phyloP scores from a whole-genome alignment of 1,284 basidiomycete species.

The Trametes hirsuta region DNA sequence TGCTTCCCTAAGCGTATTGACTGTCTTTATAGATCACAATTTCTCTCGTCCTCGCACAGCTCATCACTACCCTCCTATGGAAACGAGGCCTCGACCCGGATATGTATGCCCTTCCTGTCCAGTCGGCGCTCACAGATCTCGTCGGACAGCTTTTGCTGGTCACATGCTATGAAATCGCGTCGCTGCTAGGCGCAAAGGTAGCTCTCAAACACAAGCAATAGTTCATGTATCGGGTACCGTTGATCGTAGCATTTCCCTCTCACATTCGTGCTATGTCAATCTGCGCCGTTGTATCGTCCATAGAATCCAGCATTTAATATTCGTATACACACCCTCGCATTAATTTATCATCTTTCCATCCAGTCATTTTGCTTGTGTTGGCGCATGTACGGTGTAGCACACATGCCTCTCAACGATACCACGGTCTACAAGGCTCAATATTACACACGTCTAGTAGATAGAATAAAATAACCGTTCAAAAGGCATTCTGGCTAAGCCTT shows the following conservation, averaged over 20 bases:
- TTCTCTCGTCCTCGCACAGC: slow-evolving; percentile 71
- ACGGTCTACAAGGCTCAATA: background rate
- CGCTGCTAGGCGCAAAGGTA: slow-evolving; percentile 40
- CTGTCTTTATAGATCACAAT: slow-evolving; percentile 55
- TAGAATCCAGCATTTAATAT: background rate
- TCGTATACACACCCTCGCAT: slow-evolving; percentile 10
- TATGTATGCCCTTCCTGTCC: slow-evolving; percentile 91
- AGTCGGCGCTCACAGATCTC: slow-evolving; percentile 90
- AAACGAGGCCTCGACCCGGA: slow-evolving; percentile 85
- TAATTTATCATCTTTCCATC: slow-evolving; percentile 18
- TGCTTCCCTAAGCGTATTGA: background rate
- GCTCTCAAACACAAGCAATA: slow-evolving; percentile 22
- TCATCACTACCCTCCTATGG: slow-evolving; percentile 84
- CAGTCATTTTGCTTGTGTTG: background rate
- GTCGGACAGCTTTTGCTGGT: slow-evolving; percentile 87
- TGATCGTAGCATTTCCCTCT: background rate
- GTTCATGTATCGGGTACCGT: background rate
- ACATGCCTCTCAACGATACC: background rate
- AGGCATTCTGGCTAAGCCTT: background rate
- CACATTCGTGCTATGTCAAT: background rate
- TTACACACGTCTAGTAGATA: slow-evolving; percentile 9
- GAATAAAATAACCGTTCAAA: slow-evolving; percentile 7
- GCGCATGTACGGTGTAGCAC: background rate
- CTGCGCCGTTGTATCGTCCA: background rate
- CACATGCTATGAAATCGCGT: slow-evolving; percentile 69